A percentile compares a stretch with the other conserved stretches of the same genome.
These are phyloP conservation scores for Sordaria brevicollis DNA, from an alignment of 495 filamentous ascomycete species.

Conservation along the genomic window DNA sequence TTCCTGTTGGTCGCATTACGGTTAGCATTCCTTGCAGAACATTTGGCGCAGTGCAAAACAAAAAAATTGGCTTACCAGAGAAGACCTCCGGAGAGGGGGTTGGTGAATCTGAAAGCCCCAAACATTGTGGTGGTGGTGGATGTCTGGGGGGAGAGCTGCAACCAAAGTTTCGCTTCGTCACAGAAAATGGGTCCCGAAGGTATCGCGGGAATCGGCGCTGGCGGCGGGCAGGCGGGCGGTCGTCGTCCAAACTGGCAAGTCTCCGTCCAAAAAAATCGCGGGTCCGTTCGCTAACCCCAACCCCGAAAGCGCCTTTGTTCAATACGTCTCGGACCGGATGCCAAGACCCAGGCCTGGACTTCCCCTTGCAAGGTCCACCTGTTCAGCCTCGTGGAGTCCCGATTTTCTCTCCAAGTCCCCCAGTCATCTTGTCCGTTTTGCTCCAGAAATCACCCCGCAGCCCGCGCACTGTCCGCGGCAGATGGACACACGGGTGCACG, in stretches of 20 bases:
- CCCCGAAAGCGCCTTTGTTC: background rate
- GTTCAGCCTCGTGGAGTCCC: background rate
- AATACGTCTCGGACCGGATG: background rate
- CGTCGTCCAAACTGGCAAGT: background rate
- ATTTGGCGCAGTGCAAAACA: background rate
- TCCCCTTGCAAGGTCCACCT: background rate
- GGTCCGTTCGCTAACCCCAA: background rate
- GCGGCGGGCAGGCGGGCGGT: background rate
- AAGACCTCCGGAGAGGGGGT: constrained; percentile 66
- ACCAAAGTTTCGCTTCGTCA: background rate
- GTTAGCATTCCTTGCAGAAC: background rate
- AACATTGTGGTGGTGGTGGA: constrained; percentile 45
- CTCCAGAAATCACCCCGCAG: background rate
- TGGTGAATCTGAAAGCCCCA: constrained; percentile 70
- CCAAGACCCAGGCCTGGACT: background rate
- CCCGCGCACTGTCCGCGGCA: background rate
- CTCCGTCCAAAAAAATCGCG: background rate
- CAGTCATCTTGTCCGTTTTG: background rate
- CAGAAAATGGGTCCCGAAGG: background rate
- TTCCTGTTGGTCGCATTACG: constrained; percentile 51
- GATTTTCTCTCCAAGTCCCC: background rate
- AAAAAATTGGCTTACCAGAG: constrained; percentile 52
- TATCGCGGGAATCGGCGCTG: background rate
- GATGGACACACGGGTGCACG: background rate
- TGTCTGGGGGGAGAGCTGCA: constrained; percentile 1